A percentile compares a stretch with the other conserved stretches of the same genome.
These are phyloP conservation scores for Pythium chondricola DNA, from an alignment of 352 stramenopile species.

Conservation along the genomic window DNA sequence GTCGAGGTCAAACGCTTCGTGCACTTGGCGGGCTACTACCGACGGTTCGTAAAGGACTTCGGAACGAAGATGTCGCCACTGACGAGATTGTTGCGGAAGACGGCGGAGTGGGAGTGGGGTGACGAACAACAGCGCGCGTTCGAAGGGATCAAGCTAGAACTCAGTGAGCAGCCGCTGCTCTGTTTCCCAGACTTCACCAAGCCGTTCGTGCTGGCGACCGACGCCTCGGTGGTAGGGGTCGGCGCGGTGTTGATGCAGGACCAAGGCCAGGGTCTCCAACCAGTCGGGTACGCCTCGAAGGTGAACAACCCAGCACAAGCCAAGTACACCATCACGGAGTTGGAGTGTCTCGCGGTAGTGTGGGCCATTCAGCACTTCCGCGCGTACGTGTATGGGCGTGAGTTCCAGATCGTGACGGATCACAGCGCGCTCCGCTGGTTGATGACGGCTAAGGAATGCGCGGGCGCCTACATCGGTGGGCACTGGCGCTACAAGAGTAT, in stretches of 20 bases:
- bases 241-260: slow-evolving; percentile 22
- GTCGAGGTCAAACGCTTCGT: slow-evolving; percentile 21
- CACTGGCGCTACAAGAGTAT: slow-evolving; percentile 19
- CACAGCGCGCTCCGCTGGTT: slow-evolving; percentile 21
- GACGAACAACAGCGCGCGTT: slow-evolving; percentile 13
- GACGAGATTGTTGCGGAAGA: slow-evolving; percentile 16
- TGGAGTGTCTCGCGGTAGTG: slow-evolving; percentile 21
- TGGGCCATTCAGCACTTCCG: slow-evolving; percentile 22
- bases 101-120: slow-evolving; percentile 10
- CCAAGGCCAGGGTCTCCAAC: slow-evolving; percentile 3
- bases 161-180: slow-evolving; percentile 3
- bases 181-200: slow-evolving; percentile 22
- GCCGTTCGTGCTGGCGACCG: slow-evolving; percentile 21
- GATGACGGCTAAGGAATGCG: slow-evolving; percentile 9
- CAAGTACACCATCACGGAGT: slow-evolving; percentile 19
- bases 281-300: slow-evolving; percentile 17
- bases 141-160: slow-evolving; percentile 9
- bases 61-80: slow-evolving; percentile 11
- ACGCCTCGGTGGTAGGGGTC: slow-evolving; percentile 14
- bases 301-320: slow-evolving; percentile 13
- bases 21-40: slow-evolving; percentile 23
- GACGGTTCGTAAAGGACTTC: slow-evolving; percentile 17
- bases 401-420: slow-evolving; percentile 18
- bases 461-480: slow-evolving; percentile 10
- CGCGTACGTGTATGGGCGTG: slow-evolving; percentile 15